A percentile compares a stretch with the other conserved stretches of the same genome.
Evolutionary conservation across 163 green algal genomes (phyloP).

Genomic region (Trebouxiophyceae sp.): DNA sequence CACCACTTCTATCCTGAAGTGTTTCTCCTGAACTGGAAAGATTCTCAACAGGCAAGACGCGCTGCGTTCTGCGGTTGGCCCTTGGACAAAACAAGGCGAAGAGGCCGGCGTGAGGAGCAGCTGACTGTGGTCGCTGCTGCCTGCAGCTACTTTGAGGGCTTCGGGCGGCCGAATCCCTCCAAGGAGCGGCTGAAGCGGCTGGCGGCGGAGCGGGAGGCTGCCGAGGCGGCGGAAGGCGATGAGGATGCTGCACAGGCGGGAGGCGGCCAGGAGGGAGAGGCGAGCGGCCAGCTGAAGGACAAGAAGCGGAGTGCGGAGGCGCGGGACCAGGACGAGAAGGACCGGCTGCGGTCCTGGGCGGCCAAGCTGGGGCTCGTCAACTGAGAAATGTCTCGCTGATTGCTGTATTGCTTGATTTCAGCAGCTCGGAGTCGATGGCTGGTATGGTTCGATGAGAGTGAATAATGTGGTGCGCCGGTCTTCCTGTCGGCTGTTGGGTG

Average conservation of each 20-base stretch:
- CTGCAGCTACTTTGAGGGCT: conserved; percentile 7
- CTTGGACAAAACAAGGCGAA: no score
- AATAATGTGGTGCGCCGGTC: no score
- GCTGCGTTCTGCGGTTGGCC: no score
- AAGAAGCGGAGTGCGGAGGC: neutral
- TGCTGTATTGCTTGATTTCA: no score
- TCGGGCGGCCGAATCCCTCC: neutral
- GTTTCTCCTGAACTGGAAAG: no score
- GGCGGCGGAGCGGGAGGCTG: neutral
- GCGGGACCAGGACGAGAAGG: neutral
- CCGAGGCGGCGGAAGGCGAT: neutral
- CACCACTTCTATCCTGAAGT: no score
- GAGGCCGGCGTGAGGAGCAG: no score
- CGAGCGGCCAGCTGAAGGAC: neutral
- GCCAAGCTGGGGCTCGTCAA: neutral
- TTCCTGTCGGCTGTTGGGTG: no score
- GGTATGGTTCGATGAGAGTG: no score
- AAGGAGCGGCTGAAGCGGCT: neutral
- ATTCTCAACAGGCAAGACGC: no score
- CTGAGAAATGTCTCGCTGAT: no score
- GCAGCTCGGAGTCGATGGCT: no score
- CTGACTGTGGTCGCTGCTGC: neutral
- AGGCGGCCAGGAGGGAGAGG: neutral
- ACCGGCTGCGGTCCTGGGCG: neutral
- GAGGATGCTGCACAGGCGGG: neutral